Evolutionary conservation across 495 filamentous ascomycete species (phyloP), one percentile per base, ranked within the genome.

Genomic region (Glonium stellatum): DNA sequence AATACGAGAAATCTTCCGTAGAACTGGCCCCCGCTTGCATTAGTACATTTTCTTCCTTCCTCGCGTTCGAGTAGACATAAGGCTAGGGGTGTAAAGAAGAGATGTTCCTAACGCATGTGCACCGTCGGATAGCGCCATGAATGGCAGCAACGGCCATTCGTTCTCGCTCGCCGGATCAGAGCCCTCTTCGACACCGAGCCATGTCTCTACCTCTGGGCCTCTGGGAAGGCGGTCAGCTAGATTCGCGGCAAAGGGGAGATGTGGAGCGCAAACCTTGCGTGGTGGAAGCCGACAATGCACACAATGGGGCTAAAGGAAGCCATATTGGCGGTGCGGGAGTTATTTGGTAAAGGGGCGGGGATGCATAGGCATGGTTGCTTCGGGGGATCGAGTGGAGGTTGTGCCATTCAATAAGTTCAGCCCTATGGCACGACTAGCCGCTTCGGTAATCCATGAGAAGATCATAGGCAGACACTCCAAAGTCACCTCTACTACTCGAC

Each of bases 81-180:
- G 22, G 42, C 34, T 42, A 21, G 57, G 57, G 21, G 31, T 13
- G 50, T 37, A 39, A 54, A 19, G 35, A 54, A 54, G 47, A 55
- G 47, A 49, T 23, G 18, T 37, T 42, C 77, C 86, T 68, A 80
- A 95, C 89, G 89, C 81, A 76, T 98, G 93, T 39, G 93, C 93
- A 31, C 93, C 93, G 72, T 98, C 93, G 35, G 89, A 90, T 62
- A 98, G 76, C n/a, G 92, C 93, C 89, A 97, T 96, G 74, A 97
- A 98, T 0, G 93, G 93, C 50, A 98, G 79, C 60, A 96, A 75
- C 5, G 84, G 79, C 93, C 93, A 98, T 70, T 95, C 91, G 79
- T 93, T 90, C 58, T 93, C 89, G 41, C 68, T 77, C 4, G 89
- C 88, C 36, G 92, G 91, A 71, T 96, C 88, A 46, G 74, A 75